Conservation (phyloP, 768 basidiomycete genomes). For the Hebeloma cylindrosporum region DNA sequence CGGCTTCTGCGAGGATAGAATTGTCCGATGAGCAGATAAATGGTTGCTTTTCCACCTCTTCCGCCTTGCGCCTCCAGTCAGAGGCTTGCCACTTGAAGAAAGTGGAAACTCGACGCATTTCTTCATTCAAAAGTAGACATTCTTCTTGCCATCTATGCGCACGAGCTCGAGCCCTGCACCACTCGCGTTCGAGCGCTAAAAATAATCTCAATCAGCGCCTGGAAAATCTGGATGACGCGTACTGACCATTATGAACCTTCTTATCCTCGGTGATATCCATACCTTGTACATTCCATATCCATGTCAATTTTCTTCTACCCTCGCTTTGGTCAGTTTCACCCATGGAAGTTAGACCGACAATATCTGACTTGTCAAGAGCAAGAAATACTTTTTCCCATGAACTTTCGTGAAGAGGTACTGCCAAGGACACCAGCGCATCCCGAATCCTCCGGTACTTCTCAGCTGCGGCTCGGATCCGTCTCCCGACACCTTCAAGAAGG, state of each 20-base stretch:
- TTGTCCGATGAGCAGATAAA: too few species aligned
- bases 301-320: slow-evolving; percentile 17
- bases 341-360: slow-evolving; percentile 13
- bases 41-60: too few species aligned
- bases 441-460: slow-evolving; percentile 16
- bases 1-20: too few species aligned
- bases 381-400: slow-evolving; percentile 11
- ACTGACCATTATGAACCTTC: slow-evolving; percentile 10
- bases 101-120: slow-evolving; percentile 28
- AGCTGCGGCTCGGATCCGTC: slow-evolving; percentile 11
- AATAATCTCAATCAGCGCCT: neutral
- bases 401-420: neutral
- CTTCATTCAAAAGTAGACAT: slow-evolving; percentile 29
- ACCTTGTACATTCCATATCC: slow-evolving; percentile 23
- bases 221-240: neutral
- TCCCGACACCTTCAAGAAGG: slow-evolving; percentile 15
- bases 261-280: slow-evolving; percentile 7
- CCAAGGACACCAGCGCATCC: slow-evolving; percentile 1
- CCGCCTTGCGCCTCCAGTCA: too few species aligned
- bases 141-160: slow-evolving; percentile 35
- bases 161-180: slow-evolving; percentile 27
- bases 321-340: slow-evolving; percentile 15
- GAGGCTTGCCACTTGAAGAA: slow-evolving; percentile 18
- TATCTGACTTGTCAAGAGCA: slow-evolving; percentile 14
- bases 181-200: slow-evolving; percentile 25